Base-by-base conservation (phyloP, 805 yeast species). In the Candida sonorensis region DNA sequence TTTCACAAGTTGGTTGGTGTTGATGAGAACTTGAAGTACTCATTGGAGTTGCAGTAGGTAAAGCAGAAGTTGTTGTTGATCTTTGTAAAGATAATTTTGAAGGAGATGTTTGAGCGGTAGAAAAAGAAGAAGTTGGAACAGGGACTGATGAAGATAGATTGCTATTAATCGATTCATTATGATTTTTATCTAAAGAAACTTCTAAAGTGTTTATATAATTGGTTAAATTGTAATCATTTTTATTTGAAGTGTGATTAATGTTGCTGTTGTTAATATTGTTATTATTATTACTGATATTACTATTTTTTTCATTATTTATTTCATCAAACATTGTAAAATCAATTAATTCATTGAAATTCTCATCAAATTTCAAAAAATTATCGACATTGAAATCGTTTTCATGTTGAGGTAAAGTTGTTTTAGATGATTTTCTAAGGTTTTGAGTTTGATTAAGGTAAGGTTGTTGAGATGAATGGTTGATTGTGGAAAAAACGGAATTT, bases 1-100 rank as follows among this genome's bases (percentile, higher is more conserved):
- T 88, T 46, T 81, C 84, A 55, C 97, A 88, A 18, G 88, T 42
- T 30, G 54, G 51, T 26, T 46, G 45, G 23, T 40, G 41, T 26
- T 46, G 45, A 22, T 38, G 40, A 7, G 39, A 22, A 3, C n/a
- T n/a, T n/a, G 38, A n/a, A 11, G 39, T 33, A 7, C 35, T 38
- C 16, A 36, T 30, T 10, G 40, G 14, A 10, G 41, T 35, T 12
- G 36, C 27, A 7, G 31, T 33, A 7, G 26, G 3, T 10, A 20
- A 24, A 5, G 41, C 22, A 16, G 35, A n/a, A n/a, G n/a, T n/a
- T n/a, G n/a, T n/a, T n/a, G n/a, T n/a, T n/a, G n/a, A n/a, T n/a
- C n/a, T n/a, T n/a, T n/a, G 15, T 4, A 46, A 19, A 7, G 22
- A 17, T 10, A 37, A 23, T 11, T 26, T 20, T 10, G 46, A 31